Conservation (phyloP, 176 grass and related monocot species). For the Musa schizocarpa region DNA sequence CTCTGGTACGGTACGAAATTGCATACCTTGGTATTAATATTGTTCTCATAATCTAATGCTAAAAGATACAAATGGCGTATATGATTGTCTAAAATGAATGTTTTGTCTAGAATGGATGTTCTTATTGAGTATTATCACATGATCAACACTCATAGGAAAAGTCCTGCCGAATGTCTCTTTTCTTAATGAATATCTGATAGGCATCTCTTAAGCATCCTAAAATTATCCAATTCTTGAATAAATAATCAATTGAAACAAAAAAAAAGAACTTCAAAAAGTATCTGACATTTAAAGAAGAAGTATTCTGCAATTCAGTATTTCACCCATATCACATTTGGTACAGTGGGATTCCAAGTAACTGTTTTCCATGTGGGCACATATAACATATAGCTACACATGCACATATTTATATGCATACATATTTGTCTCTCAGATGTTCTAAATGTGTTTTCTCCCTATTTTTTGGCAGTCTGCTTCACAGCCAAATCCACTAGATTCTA, state of each 20-base stretch:
- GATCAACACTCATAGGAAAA: background rate
- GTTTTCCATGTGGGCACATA: background rate
- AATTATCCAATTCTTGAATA: background rate
- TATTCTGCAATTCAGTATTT: background rate
- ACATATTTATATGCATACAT: background rate
- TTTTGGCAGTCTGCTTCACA: constrained; percentile 62
- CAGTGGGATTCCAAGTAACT: too few relatives aligned
- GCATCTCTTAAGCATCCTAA: background rate
- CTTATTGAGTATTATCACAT: background rate
- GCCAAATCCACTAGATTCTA: constrained; percentile 28
- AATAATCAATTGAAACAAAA: background rate
- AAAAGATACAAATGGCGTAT: background rate
- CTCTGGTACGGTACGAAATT: too few relatives aligned
- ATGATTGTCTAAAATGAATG: background rate
- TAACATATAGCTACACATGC: background rate
- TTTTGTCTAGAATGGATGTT: background rate
- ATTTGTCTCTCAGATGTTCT: constrained; percentile 4
- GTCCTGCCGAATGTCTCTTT: background rate
- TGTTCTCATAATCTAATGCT: background rate
- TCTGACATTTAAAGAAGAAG: background rate
- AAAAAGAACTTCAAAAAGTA: background rate
- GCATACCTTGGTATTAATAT: background rate
- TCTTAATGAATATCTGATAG: background rate
- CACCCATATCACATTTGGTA: too few relatives aligned
- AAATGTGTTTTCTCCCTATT: constrained; percentile 27